Percentiles rank a stretch among this genome's conserved stretches.
phyloP scores from a whole-genome alignment of 2,329 filamentous ascomycete species.

The Emergomyces orientalis region DNA sequence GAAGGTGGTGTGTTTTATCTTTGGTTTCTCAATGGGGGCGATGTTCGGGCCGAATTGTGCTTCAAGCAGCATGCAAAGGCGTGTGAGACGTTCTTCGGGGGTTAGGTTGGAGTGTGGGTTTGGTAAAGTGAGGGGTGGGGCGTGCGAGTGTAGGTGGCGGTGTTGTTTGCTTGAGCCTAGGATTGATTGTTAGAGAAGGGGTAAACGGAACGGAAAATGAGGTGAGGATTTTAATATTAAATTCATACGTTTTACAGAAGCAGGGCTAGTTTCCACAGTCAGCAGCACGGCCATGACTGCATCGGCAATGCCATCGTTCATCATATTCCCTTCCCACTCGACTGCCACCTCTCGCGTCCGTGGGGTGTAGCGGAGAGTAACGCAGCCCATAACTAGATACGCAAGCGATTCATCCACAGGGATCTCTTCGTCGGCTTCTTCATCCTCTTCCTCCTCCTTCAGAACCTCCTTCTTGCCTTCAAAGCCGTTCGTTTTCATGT shows the following conservation, averaged over 20 bases:
- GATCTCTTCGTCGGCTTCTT: slow-evolving; percentile 40
- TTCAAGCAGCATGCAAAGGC: slow-evolving; percentile 92
- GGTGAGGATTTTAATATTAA: slow-evolving; percentile 13
- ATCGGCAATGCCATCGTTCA: slow-evolving; percentile 97
- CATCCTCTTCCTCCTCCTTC: slow-evolving; percentile 32
- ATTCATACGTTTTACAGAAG: slow-evolving; percentile 74
- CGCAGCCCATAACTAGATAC: slow-evolving; percentile 78
- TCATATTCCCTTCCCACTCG: slow-evolving; percentile 96
- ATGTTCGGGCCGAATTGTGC: slow-evolving; percentile 90
- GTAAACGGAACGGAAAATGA: slow-evolving; percentile 16
- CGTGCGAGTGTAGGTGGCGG: slow-evolving; percentile 30
- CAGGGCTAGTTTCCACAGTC: slow-evolving; percentile 85
- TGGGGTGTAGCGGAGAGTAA: slow-evolving; percentile 66
- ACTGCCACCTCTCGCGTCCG: slow-evolving; percentile 71
- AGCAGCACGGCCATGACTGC: slow-evolving; percentile 88
- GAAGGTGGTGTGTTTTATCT: slow-evolving; percentile 23
- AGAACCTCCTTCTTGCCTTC: not conserved
- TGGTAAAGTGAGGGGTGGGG: slow-evolving; percentile 34
- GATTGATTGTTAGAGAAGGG: slow-evolving; percentile 17
- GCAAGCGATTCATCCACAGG: slow-evolving; percentile 28
- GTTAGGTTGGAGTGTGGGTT: slow-evolving; percentile 68
- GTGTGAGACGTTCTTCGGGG: slow-evolving; percentile 66
- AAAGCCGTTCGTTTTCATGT: slow-evolving; percentile 18
- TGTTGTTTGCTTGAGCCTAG: slow-evolving; percentile 52
- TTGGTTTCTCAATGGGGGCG: slow-evolving; percentile 61